Base-by-base conservation (phyloP, 108 stramenopile species). In the Skeletonema menzelii region DNA sequence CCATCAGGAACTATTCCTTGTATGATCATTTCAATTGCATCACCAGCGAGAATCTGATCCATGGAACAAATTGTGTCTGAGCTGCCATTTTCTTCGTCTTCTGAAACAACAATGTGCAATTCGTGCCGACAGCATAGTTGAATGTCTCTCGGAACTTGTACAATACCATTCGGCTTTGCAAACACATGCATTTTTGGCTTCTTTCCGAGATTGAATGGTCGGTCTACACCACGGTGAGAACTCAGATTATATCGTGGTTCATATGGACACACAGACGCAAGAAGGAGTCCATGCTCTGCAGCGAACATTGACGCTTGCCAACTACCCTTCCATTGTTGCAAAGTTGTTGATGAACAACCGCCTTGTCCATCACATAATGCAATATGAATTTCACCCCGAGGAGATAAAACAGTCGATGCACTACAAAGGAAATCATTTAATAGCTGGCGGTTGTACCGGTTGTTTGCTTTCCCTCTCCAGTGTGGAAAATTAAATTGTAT, bases 401-500 rank as follows among this genome's bases (percentile, higher is more conserved):
- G 73, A 24, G 74, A 65, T 3, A 91, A 37, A 14, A 87, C 81
- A 35, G 66, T 17, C 22, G 58, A 57, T 10, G 90, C 88, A 79
- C 88, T 90, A 22, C 69, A 59, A 35, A 94, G 67, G 57, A 94
- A 94, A 8, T 77, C 76, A 56, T 67, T 66, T 31, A 94, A 34
- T 4, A 94, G 57, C 66, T 84, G 38, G 17, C 93, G 84, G 66
- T 94, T 94, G 67, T 84, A 68, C 56, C 86, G 67, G 56, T 85
- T 72, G 56, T 94, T 94, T 6, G 89, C 72, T 80, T 94, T 94
- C 32, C 93, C 93, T 44, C 76, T 70, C 93, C 93, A 94, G 76
- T 94, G 93, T 17, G 93, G 93, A 82, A 94, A 94, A 61, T 94
- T 94, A 68, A 94, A 94, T 60, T 87, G 83, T 46, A 94, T 91